These are phyloP conservation scores for Trypanosoma congolense DNA, from an alignment of 208 protist genomes.

Conservation along the genomic window DNA sequence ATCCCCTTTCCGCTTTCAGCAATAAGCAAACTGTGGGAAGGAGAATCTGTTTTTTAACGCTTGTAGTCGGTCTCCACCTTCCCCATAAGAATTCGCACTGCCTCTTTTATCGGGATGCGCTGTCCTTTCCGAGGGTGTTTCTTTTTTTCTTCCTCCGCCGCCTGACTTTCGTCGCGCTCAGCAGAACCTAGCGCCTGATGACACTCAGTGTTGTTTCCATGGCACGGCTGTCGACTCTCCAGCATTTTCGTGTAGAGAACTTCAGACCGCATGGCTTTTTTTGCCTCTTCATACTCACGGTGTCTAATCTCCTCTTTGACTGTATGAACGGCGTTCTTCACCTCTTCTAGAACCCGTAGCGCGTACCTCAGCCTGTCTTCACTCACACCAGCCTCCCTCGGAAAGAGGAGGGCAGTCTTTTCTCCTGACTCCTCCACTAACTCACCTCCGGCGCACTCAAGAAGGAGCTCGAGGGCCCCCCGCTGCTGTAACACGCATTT, in stretches of 20 bases:
- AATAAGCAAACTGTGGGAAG: too few species aligned
- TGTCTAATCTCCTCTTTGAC: conserved; percentile 6
- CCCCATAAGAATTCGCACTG: neutral
- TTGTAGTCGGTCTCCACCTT: too few species aligned
- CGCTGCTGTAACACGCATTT: conserved; percentile 49
- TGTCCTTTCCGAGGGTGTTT: neutral
- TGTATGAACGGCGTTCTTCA: conserved; percentile 1
- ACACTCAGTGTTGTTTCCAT: neutral
- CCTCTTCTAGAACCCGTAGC: conserved; percentile 8
- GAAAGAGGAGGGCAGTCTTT: conserved; percentile 8
- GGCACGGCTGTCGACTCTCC: neutral
- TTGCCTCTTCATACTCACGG: conserved; percentile 24
- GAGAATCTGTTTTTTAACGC: too few species aligned
- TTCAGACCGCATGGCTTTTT: conserved; percentile 27
- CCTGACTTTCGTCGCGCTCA: too few species aligned
- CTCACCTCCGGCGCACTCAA: conserved; percentile 31
- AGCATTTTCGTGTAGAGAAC: neutral
- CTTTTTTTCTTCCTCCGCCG: neutral
- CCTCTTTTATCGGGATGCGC: neutral
- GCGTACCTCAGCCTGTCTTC: conserved; percentile 10
- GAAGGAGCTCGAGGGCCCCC: conserved; percentile 52
- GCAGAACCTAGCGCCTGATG: neutral
- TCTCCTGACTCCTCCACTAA: conserved; percentile 13
- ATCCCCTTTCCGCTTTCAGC: too few species aligned
- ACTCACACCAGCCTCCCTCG: conserved; percentile 3